These are phyloP conservation scores for Acanthamoeba sp. DNA, from an alignment of 208 protist genomes.

Conservation along the genomic window DNA sequence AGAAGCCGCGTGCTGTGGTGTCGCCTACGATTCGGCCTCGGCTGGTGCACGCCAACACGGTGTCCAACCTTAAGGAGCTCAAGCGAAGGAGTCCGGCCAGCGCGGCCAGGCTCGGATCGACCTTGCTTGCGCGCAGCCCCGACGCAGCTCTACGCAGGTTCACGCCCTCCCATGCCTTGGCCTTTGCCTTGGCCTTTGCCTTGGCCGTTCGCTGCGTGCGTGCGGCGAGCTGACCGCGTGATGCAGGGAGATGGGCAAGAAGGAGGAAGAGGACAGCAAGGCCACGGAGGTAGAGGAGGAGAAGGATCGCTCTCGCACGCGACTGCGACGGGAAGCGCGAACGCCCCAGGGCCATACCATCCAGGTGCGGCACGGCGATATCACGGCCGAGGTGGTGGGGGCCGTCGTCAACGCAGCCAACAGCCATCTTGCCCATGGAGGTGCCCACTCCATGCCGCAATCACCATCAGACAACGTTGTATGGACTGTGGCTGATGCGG, in stretches of 20 bases:
- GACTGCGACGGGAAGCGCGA: neutral
- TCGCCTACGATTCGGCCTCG: neutral
- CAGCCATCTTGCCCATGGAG: constrained; percentile 73
- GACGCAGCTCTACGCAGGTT: neutral
- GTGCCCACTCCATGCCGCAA: neutral
- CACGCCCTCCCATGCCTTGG: too few species aligned
- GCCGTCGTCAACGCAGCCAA: constrained; percentile 73
- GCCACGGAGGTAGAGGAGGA: neutral
- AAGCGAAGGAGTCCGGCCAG: constrained; percentile 39
- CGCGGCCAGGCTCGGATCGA: neutral
- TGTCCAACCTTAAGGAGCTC: constrained; percentile 30
- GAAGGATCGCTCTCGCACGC: constrained; percentile 5
- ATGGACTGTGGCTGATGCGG: too few species aligned
- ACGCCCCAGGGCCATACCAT: constrained; percentile 18
- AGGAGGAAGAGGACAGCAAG: neutral
- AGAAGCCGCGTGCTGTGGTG: neutral
- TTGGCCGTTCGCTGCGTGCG: too few species aligned
- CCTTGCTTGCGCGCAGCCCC: neutral
- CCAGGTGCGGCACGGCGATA: constrained; percentile 71
- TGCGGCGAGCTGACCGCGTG: too few species aligned
- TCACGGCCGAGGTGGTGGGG: constrained; percentile 65
- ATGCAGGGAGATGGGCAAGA: neutral
- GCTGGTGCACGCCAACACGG: constrained; percentile 63
- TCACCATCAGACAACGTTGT: neutral
- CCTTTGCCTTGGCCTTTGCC: too few species aligned